Evolutionary conservation across 2,329 filamentous ascomycete genomes (phyloP), one percentile per base, ranked within the genome.

Genomic region (Calycina marina): DNA sequence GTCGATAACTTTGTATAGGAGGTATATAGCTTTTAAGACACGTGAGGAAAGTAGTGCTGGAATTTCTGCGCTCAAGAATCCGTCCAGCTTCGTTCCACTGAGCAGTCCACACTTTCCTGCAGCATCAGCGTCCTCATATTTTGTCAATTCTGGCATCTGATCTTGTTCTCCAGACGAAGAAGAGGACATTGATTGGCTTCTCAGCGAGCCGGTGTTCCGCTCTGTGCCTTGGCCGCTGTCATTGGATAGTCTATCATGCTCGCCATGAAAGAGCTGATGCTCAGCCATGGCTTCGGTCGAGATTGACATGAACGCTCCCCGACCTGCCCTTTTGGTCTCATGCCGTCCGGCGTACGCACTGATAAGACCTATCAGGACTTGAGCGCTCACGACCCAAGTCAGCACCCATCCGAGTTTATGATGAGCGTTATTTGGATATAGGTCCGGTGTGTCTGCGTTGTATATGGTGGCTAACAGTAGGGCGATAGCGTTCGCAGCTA

Each of bases 351-450:
- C 37, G 32, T 49, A 52, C 26, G 42, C 32, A 24, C 33, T 39
- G n/a, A 53, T 38, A 8, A 52, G 24, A 12, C 45, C 45, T 31
- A 93, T 60, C 24, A 78, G 47, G 11, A 78, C 65, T 58, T 93
- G 88, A 0, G 67, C 72, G 32, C 64, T 65, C 8, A 80, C 64
- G 4, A 86, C 62, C 63, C 72, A 79, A 3, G 79, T 88, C 17
- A 78, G 66, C 25, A 82, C 63, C 88, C 88, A 96, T 34, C 85
- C 85, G 28, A 88, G 67, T 54, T 81, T 85, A 59, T 85, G 76
- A 54, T 94, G 86, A n/a, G 78, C 71, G 51, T 93, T 93, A 51
- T 80, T 77, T 18, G 75, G 74, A 52, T 93, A 94, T 26, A 94
- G 60, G 50, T 93, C 82, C 1, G 85, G 84, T 0, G 84, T 93